Evolutionary conservation across 495 filamentous ascomycete genomes (phyloP).

Genomic region (Hypoxylon rickii): DNA sequence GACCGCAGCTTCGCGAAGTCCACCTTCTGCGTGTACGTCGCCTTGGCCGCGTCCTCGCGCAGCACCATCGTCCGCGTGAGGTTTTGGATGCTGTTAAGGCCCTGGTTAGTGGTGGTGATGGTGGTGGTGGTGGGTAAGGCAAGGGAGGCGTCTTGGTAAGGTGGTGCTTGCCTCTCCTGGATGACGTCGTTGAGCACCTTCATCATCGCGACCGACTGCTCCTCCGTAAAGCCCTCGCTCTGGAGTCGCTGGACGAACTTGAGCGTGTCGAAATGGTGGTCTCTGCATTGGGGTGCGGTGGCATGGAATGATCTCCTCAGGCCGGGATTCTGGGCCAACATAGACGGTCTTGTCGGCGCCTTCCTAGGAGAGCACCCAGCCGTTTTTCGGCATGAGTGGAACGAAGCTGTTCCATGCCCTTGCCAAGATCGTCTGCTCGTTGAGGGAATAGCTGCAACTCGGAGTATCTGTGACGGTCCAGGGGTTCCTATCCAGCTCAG

Average conservation of each 20-base stretch:
- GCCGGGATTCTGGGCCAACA: conserved; percentile 32
- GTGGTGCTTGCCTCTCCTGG: conserved; percentile 71
- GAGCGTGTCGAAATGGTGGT: conserved; percentile 98
- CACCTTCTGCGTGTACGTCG: conserved; percentile 97
- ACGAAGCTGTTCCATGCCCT: conserved; percentile 18
- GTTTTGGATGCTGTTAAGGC: conserved; percentile 78
- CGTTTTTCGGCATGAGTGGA: conserved; percentile 17
- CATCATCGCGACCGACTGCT: conserved; percentile 97
- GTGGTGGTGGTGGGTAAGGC: conserved; percentile 2
- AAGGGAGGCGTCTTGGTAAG: neutral
- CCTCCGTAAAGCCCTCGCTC: conserved; percentile 91
- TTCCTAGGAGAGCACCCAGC: neutral
- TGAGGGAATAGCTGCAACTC: conserved; percentile 34
- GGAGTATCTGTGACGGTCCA: conserved; percentile 23
- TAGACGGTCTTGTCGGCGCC: conserved; percentile 8
- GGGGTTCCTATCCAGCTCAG: conserved; percentile 54
- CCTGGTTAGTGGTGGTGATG: conserved; percentile 6
- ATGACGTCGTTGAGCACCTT: conserved; percentile 95
- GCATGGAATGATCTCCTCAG: conserved; percentile 68
- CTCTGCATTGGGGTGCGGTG: conserved; percentile 61
- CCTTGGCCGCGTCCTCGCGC: conserved; percentile 85
- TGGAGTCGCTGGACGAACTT: conserved; percentile 93
- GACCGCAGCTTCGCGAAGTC: conserved; percentile 98
- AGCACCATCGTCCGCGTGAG: conserved; percentile 97
- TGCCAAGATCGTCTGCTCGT: conserved; percentile 19